Base-by-base conservation (phyloP, 1,284 basidiomycete genomes). In the Pseudozyma pruni region DNA sequence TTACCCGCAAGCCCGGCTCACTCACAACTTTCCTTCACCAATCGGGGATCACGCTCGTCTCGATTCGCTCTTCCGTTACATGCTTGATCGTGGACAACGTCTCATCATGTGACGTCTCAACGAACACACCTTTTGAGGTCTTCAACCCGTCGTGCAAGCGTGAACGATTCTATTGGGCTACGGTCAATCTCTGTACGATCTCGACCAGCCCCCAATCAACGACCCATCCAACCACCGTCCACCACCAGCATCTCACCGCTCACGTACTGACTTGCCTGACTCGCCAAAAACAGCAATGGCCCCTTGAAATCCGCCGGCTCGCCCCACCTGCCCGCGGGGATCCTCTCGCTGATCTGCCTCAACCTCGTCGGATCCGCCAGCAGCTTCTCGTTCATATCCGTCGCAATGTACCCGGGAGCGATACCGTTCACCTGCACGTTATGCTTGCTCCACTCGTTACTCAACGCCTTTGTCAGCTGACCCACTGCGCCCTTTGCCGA, bases 361-460 rank as follows among this genome's bases (percentile, higher is more conserved):
- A 90, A 86, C 48, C 92, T 88, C 38, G 85, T 86, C 34, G 90
- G 88, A 83, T 94, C 90, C 45, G 86, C 85, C 40, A 93, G 86
- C 40, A 94, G 85, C 73, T 87, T 88, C 78, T 90, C 89, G 83
- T 93, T 94, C 74, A 77, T 76, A 39, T 77, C 73, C 10, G 75
- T 77, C 0, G 75, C 75, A 49, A 77, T 77, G 64, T 77, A 77
- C 3, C 75, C 75, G 0, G 74, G 71, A 22, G 90, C 90, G 72
- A 97, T 93, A 19, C 82, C 91, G 82, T 94, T 94, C 44, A 95
- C 92, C 81, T 93, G 91, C 57, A 96, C 88, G 72, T 92, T 93
- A 80, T 92, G 88, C 74, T 87, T 86, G 39, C 87, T 86, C 90
- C 90, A 91, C 72, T 90, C 90, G 81, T 87, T 86, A 19, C 83